Percentiles rank a stretch among this genome's conserved stretches.
phyloP scores from a whole-genome alignment of 2,329 filamentous ascomycete genomes.

The Trichoderma lentiforme region DNA sequence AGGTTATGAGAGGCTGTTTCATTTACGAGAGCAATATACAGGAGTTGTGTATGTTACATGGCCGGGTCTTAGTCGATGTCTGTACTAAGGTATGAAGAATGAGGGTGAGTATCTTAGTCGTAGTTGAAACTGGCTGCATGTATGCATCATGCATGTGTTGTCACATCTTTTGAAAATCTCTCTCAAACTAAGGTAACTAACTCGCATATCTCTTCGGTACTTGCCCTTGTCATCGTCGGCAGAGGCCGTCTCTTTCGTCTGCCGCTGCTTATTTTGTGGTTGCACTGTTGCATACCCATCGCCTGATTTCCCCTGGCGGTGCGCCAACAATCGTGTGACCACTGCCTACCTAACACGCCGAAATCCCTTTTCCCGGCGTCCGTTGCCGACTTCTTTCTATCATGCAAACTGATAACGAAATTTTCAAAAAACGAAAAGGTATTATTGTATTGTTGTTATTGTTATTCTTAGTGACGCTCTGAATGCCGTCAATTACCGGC shows the following conservation, averaged over 20 bases:
- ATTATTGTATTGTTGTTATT: background rate
- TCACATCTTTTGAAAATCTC: background rate
- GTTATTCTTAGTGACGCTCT: background rate
- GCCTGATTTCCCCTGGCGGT: conserved; percentile 2
- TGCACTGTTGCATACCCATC: background rate
- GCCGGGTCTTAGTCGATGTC: background rate
- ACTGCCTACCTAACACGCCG: background rate
- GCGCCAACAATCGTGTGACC: background rate
- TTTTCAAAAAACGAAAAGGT: background rate
- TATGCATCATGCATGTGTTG: background rate
- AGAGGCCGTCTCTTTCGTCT: background rate
- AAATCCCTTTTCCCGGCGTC: background rate
- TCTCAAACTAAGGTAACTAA: too few species aligned
- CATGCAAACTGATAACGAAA: background rate
- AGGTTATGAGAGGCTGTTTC: conserved; percentile 5
- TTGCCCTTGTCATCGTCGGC: background rate
- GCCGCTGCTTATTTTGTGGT: background rate
- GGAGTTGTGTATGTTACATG: background rate
- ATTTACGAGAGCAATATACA: background rate
- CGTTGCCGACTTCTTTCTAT: background rate
- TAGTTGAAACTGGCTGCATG: background rate
- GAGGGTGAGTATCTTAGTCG: too few species aligned
- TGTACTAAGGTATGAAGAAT: too few species aligned
- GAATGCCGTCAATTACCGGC: conserved; percentile 10
- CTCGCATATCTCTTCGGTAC: background rate